Evolutionary conservation across 2,329 filamentous ascomycete species (phyloP).

Genomic region (Lachnellula arida): DNA sequence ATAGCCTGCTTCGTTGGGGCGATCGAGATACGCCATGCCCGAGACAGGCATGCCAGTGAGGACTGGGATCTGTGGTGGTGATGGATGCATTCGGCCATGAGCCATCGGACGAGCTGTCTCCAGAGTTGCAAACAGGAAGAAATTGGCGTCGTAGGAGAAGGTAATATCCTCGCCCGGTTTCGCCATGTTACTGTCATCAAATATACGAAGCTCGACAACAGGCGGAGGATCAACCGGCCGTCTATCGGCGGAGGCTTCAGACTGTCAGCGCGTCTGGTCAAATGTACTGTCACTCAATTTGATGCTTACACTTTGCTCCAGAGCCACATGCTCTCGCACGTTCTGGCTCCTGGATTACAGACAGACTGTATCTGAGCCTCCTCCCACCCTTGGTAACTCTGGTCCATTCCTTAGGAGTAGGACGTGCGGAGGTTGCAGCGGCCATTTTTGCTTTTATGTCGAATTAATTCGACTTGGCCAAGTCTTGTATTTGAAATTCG

Average conservation of each 20-base stretch:
- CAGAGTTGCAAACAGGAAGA: slow-evolving; percentile 92
- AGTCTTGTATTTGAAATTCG: neutral
- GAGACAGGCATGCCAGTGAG: slow-evolving; percentile 92
- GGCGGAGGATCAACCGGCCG: slow-evolving; percentile 56
- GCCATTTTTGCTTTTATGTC: neutral
- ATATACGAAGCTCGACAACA: slow-evolving; percentile 85
- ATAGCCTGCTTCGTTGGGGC: slow-evolving; percentile 75
- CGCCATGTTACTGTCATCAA: slow-evolving; percentile 50
- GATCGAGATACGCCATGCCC: slow-evolving; percentile 92
- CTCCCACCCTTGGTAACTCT: slow-evolving; percentile 65
- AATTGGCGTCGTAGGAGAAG: slow-evolving; percentile 91
- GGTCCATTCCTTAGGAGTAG: slow-evolving; percentile 21
- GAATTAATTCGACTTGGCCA: neutral
- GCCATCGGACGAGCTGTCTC: slow-evolving; percentile 82
- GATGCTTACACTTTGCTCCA: slow-evolving; percentile 78
- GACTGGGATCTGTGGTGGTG: slow-evolving; percentile 70
- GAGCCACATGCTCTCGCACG: slow-evolving; percentile 92
- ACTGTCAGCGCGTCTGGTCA: slow-evolving; percentile 8
- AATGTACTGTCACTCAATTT: neutral
- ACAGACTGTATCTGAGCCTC: slow-evolving; percentile 73
- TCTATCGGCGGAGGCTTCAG: slow-evolving; percentile 24
- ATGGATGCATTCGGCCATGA: slow-evolving; percentile 66
- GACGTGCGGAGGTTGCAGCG: neutral
- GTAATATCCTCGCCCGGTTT: slow-evolving; percentile 57
- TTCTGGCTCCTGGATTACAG: slow-evolving; percentile 89